phyloP scores from a whole-genome alignment of 768 basidiomycete species.

The Royoungia palumana region DNA sequence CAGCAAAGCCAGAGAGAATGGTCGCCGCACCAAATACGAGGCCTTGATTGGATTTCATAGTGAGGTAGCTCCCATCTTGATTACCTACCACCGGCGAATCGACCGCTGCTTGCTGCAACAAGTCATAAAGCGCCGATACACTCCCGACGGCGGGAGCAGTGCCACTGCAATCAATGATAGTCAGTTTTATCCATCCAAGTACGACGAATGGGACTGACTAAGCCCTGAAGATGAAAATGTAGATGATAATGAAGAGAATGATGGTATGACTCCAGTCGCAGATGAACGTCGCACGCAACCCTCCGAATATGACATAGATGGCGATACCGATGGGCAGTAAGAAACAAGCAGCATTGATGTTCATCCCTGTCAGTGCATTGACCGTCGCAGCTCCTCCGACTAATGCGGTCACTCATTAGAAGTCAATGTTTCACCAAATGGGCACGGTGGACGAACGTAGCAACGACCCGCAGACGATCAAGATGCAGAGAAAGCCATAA shows the following conservation, averaged over 20 bases:
- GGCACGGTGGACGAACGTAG: conserved; percentile 34
- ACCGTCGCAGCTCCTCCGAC: conserved; percentile 47
- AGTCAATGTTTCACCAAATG: neutral
- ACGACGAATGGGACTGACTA: conserved; percentile 23
- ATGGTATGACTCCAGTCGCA: conserved; percentile 45
- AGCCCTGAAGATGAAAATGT: conserved; percentile 33
- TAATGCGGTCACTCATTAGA: conserved; percentile 6
- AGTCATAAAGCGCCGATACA: conserved; percentile 41
- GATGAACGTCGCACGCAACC: conserved; percentile 44
- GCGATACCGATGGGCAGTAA: conserved; percentile 44
- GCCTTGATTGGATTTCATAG: conserved; percentile 51
- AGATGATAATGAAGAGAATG: conserved; percentile 42
- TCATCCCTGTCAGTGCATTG: conserved; percentile 45
- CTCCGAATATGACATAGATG: conserved; percentile 41
- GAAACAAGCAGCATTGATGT: conserved; percentile 42
- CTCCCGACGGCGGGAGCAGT: conserved; percentile 39
- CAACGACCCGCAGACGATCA: conserved; percentile 50
- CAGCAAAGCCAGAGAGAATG: conserved; percentile 42
- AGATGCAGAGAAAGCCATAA: conserved; percentile 49
- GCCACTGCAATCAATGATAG: conserved; percentile 21
- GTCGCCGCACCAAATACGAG: conserved; percentile 41
- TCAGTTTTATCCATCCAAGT: neutral
- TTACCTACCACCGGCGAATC: conserved; percentile 50
- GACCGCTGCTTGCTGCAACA: conserved; percentile 44
- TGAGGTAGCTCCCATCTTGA: conserved; percentile 49